Base-by-base conservation (phyloP, 805 yeast species). In the Zygoascus bituminiphila region DNA sequence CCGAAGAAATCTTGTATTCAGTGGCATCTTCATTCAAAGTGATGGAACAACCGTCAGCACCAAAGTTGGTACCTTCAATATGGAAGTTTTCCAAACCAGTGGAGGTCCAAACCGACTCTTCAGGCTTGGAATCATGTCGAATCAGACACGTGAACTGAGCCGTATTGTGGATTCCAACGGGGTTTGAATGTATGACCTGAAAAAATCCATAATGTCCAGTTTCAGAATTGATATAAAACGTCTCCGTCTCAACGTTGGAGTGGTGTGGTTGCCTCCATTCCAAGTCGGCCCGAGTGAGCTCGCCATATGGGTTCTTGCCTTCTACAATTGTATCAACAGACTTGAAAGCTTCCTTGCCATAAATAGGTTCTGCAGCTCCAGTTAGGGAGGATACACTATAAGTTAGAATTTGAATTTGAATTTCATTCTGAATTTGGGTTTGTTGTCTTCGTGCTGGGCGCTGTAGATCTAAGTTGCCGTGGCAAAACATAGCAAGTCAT, bases 281-380 rank as follows among this genome's bases (percentile, higher is more conserved):
- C 60, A 87, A 78, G 65, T 93, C 98, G 14, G 74, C 77, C n/a
- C 66, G 62, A 8, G 75, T 69, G 29, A 93, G 76, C 20, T 69
- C 73, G 24, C 81, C 72, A 59, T 70, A 85, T 1, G 85, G 76
- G 55, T 81, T 79, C 36, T 74, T 72, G 53, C 60, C 68, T 26
- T 70, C 77, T 42, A 82, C 78, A 24, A 23, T 19, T 33, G 77
- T 77, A 38, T 84, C 77, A 50, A 89, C 79, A n/a, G 97, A 78
- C 60, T 84, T 91, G 56, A 93, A 86, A 37, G 95, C 94, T 45
- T 84, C 96, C 37, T 83, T 76, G 46, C 98, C 98, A 61, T 93
- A 93, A 62, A 84, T 95, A 22, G 98, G 98, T 66, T 93, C 98
- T 1, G 96, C 96, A 10, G 95, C 79, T 48, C 98, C 98, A 5